Evolutionary conservation across 306 rosid species (phyloP), one percentile per base, ranked within the genome.

Genomic region (Trifolium fragiferum): DNA sequence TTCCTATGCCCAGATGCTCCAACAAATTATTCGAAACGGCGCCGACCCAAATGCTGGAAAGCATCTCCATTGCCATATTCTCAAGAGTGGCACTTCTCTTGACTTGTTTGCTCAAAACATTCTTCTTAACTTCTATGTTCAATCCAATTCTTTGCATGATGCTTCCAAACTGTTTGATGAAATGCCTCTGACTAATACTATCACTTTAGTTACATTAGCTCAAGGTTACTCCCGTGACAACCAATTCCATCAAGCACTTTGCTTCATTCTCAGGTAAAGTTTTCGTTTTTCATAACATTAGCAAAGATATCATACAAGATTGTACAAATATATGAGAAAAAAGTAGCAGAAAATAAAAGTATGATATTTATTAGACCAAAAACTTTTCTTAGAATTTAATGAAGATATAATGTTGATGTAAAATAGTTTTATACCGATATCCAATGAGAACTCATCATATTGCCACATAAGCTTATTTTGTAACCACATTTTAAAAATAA

Each of bases 81-180:
- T 60, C 66, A 60, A 60, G 66, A 40, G 66, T 14, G 66, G 43
- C 41, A 10, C 41, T 30, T 30, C 11, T 60, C 66, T 60, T 13
- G 66, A 60, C 66, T 60, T 60, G 66, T 60, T 60, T n/a, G 66
- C 66, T 30, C 66, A 60, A 30, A 60, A 60, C 66, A 30, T 60
- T 30, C 66, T 60, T 30, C 66, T 60, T 60, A 60, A 60, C 66
- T 60, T 60, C 3, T 60, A 60, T 32, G 66, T 60, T 60, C 66
- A 60, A 15, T 60, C 66, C 41, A 60, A 60, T 15, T 60, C 21
- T 0, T 14, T 60, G 41, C 12, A 14, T 1, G 66, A 60, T 30
- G 66, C 66, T 60, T 60, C 43, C 66, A 60, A 60, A 8, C 66
- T 60, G 66, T 60, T 60, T 32, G 66, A 60, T 60, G 43, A 60